Base-by-base conservation (phyloP, 2,329 filamentous ascomycete genomes). In the Ambrosiella xylebori region DNA sequence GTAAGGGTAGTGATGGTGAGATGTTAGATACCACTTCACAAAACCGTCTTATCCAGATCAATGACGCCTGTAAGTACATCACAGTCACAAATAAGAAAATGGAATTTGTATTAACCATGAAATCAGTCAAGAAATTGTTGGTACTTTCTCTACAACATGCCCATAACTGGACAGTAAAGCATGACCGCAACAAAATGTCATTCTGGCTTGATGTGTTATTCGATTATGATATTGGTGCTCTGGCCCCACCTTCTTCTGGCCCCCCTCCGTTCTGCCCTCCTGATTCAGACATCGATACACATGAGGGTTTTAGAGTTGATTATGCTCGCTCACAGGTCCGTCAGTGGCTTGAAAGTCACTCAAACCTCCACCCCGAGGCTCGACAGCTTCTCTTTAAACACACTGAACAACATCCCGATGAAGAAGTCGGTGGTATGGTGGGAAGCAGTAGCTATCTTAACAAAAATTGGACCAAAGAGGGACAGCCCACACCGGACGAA, bases 111-210 rank as follows among this genome's bases (percentile, higher is more conserved):
- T 13, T 54, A 54, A 41, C 15, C 40, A 9, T 47, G 7, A 13
- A 4, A 17, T 19, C 54, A 83, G 80, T 81, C 66, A 84, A 85
- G 63, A 84, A 83, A 64, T 70, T 85, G 1, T 71, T 85, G 1
- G 80, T 85, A 1, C 84, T 81, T 0, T 79, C 78, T 1, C 68
- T 85, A 11, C 81, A 85, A 64, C 80, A 84, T 65, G 78, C 80
- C 1, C 81, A 84, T 63, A 85, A 85, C 66, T 84, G 81, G 80
- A 82, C 80, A 0, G 80, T 81, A 58, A 82, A 82, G 61, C 81
- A 84, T 63, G 81, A 84, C 64, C 72, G 81, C 40, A 84, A 84
- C 67, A 85, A 85, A 66, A 84, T 84, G 79, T 74, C 77, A 0
- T 84, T 85, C 61, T 85, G 81, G 81, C 79, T 78, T 58, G 78